Base-by-base conservation (phyloP, 495 filamentous ascomycete genomes). In the Annulohypoxylon bovei region DNA sequence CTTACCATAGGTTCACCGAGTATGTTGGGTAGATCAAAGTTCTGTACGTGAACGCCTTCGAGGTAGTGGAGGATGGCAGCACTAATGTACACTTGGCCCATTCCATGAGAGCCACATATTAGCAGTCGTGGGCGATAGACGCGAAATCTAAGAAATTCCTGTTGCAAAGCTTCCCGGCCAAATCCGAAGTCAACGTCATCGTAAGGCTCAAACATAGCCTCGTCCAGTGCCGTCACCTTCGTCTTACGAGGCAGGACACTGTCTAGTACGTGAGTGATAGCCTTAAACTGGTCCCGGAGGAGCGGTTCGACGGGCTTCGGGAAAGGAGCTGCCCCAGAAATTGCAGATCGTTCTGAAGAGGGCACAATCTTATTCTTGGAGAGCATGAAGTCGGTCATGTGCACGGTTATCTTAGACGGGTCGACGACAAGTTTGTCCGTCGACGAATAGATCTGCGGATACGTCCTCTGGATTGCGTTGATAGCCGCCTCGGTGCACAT, bases 401-500 rank as follows among this genome's bases (percentile, higher is more conserved):
- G 88, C 58, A 98, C 88, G 25, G 88, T 88, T 70, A 99, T 95
- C 65, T 86, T 91, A 55, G 88, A 87, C 0, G 93, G 91, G 72
- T 98, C 90, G 60, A 98, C 94, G 27, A 94, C 78, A 30, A 98
- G 90, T 79, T 98, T 98, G 76, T 96, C 86, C 72, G 92, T 88
- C 0, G 95, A 95, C 56, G 88, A 86, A 83, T 99, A 99, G 52
- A 99, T 97, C 75, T 99, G 96, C 7, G 95, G 95, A 76, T 95
- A 99, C 18, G 91, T 92, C 61, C 95, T 85, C 78, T 99, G 96
- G 22, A 99, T 94, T 11, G 95, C 93, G 79, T 98, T 99, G n/a
- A 99, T 82, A 6, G 96, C 93, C n/a, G 95, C 95, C 83, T 99
- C 95, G 1, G 96, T 99, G 80, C 93, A 97, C 47, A 99, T 86